These are phyloP conservation scores for Penicillium hesseltinei DNA, from an alignment of 2,329 filamentous ascomycete genomes.

Conservation along the genomic window DNA sequence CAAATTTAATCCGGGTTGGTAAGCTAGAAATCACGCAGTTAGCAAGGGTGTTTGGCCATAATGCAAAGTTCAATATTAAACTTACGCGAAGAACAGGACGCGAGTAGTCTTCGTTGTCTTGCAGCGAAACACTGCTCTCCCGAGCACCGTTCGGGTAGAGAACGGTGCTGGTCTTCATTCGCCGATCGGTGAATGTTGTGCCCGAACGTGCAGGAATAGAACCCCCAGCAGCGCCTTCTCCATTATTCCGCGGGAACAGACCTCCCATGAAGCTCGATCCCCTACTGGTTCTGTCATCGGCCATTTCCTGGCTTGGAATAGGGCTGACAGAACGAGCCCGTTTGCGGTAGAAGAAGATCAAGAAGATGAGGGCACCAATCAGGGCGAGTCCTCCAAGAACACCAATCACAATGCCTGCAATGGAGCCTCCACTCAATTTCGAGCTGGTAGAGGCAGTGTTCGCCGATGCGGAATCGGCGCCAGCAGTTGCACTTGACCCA, in stretches of 20 bases:
- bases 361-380: conserved; percentile 39
- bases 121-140: conserved; percentile 46
- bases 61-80: not conserved
- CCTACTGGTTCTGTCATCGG: conserved; percentile 35
- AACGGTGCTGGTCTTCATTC: conserved; percentile 44
- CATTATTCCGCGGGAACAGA: conserved; percentile 30
- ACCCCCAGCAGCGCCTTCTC: conserved; percentile 11
- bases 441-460: conserved; percentile 18
- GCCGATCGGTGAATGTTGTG: conserved; percentile 44
- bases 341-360: conserved; percentile 40
- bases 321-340: conserved; percentile 33
- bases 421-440: conserved; percentile 40
- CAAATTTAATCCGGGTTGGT: conserved; percentile 36
- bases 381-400: conserved; percentile 39
- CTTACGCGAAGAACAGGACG: conserved; percentile 45
- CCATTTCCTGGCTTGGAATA: conserved; percentile 31
- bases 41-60: conserved; percentile 7
- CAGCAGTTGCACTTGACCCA: conserved; percentile 16
- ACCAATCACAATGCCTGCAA: conserved; percentile 47
- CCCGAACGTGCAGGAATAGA: conserved; percentile 21
- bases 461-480: conserved; percentile 16
- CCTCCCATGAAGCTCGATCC: conserved; percentile 36
- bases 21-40: conserved; percentile 23
- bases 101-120: conserved; percentile 51
- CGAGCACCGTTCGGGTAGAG: conserved; percentile 44